Evolutionary conservation across 1,284 basidiomycete species (phyloP), one percentile per base, ranked within the genome.

Genomic region (Mycosarcoma maydis): DNA sequence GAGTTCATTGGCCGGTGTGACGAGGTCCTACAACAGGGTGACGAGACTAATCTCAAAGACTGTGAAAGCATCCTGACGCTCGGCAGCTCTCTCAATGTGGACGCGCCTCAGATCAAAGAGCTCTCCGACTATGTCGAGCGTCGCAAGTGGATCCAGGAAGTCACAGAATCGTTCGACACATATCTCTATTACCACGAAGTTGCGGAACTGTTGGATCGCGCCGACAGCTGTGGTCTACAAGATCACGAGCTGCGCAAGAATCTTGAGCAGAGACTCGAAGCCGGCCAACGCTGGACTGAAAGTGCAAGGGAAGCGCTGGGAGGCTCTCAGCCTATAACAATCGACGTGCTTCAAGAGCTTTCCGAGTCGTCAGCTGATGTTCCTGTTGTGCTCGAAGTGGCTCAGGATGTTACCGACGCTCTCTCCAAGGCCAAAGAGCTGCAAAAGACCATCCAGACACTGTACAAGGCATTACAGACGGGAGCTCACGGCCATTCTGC

Each of bases 111-210:
- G 78, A 84, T 92, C 19, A 82, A 85, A 16, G 87, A 90, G 72
- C 85, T 94, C 16, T 89, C 90, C 82, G 88, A 88, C 80, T 88
- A 91, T 62, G 88, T 92, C 19, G 86, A 89, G 50, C 83, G 92
- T 23, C 87, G 89, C 70, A 87, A 87, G 42, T 88, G 88, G 61
- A 84, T 85, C 10, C 86, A 87, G 40, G 82, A 83, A 20, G 82
- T 83, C 26, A 78, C 88, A 52, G 82, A 83, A 16, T 80, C 83
- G 19, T 80, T 88, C 54, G 60, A 67, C 14, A 41, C 55, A 43
- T 75, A 72, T 34, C 61, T 77, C 14, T 64, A 74, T 45, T 49
- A 62, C 42, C 64, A 69, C 33, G 79, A 80, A 29, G 76, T 76
- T 4, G 88, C 90, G 34, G 89, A 92, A 68, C 86, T 92, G 47